Percentiles rank a stretch among this genome's conserved stretches.
These are phyloP conservation scores for Calonectria pteridis DNA, from an alignment of 2,329 filamentous ascomycete genomes.

Conservation along the genomic window DNA sequence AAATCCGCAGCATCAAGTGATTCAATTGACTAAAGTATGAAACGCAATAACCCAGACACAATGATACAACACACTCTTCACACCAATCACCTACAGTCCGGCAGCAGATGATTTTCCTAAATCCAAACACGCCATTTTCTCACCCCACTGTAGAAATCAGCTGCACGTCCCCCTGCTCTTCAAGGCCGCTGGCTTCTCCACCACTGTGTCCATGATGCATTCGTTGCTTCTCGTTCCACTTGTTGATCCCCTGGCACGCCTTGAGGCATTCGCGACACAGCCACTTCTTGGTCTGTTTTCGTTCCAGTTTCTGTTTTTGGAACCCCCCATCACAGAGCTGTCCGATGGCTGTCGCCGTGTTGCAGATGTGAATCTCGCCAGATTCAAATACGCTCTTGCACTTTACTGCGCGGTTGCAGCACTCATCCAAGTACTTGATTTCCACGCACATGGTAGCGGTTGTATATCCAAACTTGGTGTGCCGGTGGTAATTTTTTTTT, in stretches of 20 bases:
- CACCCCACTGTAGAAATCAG: not conserved
- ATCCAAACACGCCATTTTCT: not conserved
- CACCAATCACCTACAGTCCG: not conserved
- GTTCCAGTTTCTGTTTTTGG: not conserved
- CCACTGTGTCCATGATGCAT: not conserved
- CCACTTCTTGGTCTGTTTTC: not conserved
- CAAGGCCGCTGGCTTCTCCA: not conserved
- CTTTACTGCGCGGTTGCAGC: not conserved
- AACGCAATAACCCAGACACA: not conserved
- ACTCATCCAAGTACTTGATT: not conserved
- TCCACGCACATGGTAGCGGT: not conserved
- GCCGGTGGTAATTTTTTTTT: not conserved
- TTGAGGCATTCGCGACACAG: not conserved
- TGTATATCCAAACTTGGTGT: not conserved
- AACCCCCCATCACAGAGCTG: not conserved
- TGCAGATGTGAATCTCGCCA: not conserved
- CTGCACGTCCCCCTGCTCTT: not conserved
- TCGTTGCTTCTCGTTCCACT: not conserved
- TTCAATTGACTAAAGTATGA: not conserved
- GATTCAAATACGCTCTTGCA: not conserved
- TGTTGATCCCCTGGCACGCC: not conserved
- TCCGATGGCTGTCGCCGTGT: not conserved
- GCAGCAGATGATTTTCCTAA: not conserved
- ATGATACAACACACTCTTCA: not conserved
- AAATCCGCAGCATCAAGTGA: not conserved